phyloP scores from a whole-genome alignment of 495 filamentous ascomycete species.

The Opeltia flavorubescens region DNA sequence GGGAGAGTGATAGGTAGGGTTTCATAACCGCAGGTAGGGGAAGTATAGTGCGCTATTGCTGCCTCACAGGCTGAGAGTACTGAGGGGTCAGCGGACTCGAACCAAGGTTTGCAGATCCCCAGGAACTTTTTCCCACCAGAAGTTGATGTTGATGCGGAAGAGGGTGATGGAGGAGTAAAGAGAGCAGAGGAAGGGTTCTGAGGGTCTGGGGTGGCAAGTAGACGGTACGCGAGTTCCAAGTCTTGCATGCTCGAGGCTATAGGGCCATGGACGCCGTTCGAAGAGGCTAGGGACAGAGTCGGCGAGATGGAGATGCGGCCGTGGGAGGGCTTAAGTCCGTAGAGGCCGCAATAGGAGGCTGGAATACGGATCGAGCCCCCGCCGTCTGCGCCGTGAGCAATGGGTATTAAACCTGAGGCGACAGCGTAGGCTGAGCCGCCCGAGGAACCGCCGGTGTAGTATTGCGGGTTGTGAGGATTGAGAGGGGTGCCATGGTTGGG shows the following conservation, averaged over 20 bases:
- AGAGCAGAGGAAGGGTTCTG: slow-evolving; percentile 30
- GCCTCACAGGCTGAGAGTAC: slow-evolving; percentile 47
- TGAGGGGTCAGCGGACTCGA: slow-evolving; percentile 47
- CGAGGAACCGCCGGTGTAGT: slow-evolving; percentile 84
- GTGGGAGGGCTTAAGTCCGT: slow-evolving; percentile 76
- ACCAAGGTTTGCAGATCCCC: slow-evolving; percentile 66
- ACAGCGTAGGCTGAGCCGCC: slow-evolving; percentile 74
- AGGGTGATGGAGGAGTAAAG: slow-evolving; percentile 33
- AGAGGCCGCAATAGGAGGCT: slow-evolving; percentile 68
- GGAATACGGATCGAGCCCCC: slow-evolving; percentile 81
- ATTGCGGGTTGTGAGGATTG: slow-evolving; percentile 68
- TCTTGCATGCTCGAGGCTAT: slow-evolving; percentile 66
- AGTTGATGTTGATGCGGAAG: slow-evolving; percentile 15
- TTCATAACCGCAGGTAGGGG: slow-evolving; percentile 41
- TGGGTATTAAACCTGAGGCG: slow-evolving; percentile 59
- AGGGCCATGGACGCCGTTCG: slow-evolving; percentile 58
- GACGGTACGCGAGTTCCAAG: slow-evolving; percentile 66
- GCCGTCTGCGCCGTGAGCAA: slow-evolving; percentile 74
- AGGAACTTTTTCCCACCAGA: slow-evolving; percentile 34
- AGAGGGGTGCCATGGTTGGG: slow-evolving; percentile 63
- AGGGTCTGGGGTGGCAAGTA: slow-evolving; percentile 60
- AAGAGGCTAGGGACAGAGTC: slow-evolving; percentile 43
- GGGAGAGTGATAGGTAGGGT: slow-evolving; percentile 64
- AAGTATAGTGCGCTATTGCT: slow-evolving; percentile 46
- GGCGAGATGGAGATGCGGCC: slow-evolving; percentile 55